phyloP scores from a whole-genome alignment of 2,329 filamentous ascomycete genomes.

The Orbilia javanica region DNA sequence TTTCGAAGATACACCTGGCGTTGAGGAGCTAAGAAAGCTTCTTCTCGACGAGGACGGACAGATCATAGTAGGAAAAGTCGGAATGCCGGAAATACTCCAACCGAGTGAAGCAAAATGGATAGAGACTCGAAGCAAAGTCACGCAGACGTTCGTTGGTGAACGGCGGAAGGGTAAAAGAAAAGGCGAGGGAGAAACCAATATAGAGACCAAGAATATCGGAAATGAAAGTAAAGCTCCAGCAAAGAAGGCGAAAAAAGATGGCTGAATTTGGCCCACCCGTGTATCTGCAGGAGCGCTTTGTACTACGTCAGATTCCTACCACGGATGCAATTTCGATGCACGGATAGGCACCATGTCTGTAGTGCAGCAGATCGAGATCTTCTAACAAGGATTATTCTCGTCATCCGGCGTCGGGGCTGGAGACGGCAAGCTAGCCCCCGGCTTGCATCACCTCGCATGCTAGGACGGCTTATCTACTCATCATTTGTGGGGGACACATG shows the following conservation, averaged over 20 bases:
- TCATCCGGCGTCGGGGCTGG: no score
- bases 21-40: neutral
- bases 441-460: no score
- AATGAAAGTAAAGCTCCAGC: neutral
- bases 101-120: conserved; percentile 21
- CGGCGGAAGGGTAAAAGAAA: conserved; percentile 24
- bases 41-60: conserved; percentile 12
- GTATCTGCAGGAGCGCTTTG: neutral
- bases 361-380: neutral
- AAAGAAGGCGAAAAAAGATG: conserved; percentile 29
- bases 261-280: neutral
- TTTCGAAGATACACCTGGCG: conserved; percentile 6
- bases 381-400: no score
- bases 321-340: no score
- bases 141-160: conserved; percentile 35
- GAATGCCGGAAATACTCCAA: conserved; percentile 19
- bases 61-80: conserved; percentile 25
- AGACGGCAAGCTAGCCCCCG: no score
- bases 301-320: neutral
- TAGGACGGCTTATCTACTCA: no score
- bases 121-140: conserved; percentile 23
- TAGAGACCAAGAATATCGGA: neutral
- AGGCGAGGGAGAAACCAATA: neutral
- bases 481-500: no score
- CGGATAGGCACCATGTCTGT: neutral